A percentile compares a stretch with the other conserved stretches of the same genome.
Evolutionary conservation across 805 yeast genomes (phyloP).

Genomic region (Lipomyces spencermartinsiae): DNA sequence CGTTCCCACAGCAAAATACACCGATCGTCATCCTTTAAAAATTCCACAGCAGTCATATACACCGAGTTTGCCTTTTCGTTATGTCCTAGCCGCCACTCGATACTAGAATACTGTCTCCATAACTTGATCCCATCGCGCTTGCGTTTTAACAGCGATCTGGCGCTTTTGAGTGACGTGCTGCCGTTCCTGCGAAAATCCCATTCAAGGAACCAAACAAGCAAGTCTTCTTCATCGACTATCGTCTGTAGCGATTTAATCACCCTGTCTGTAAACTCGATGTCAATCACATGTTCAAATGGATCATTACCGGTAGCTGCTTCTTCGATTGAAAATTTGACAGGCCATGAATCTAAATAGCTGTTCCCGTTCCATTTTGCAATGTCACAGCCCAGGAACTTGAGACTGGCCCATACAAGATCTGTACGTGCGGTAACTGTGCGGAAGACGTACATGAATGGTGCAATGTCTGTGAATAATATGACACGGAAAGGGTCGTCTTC

Average conservation of each 20-base stretch:
- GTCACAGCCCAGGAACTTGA: constrained; percentile 35
- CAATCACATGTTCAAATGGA: neutral
- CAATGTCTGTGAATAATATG: constrained; percentile 38
- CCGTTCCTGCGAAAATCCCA: constrained; percentile 8
- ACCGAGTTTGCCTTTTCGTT: constrained; percentile 14
- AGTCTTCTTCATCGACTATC: constrained; percentile 15
- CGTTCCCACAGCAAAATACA: constrained; percentile 15
- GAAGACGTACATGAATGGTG: constrained; percentile 28
- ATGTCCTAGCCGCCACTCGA: constrained; percentile 20
- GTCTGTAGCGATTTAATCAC: constrained; percentile 10
- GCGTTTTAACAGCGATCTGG: constrained; percentile 18
- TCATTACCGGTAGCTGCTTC: neutral
- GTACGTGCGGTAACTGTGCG: neutral
- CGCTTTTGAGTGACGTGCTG: neutral
- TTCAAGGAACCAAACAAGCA: constrained; percentile 20
- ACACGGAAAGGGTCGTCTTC: constrained; percentile 35
- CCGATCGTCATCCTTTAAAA: constrained; percentile 14
- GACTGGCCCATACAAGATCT: constrained; percentile 29
- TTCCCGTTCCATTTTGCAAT: constrained; percentile 5
- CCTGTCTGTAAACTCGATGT: constrained; percentile 8
- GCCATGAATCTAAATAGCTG: constrained; percentile 24
- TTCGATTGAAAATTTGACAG: constrained; percentile 3
- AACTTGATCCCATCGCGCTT: constrained; percentile 15
- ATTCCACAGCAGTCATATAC: constrained; percentile 11
- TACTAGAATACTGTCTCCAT: constrained; percentile 24